Percentiles rank a stretch among this genome's conserved stretches.
These are phyloP conservation scores for Crassisporium funariophilum DNA, from an alignment of 768 basidiomycete genomes.

Conservation along the genomic window DNA sequence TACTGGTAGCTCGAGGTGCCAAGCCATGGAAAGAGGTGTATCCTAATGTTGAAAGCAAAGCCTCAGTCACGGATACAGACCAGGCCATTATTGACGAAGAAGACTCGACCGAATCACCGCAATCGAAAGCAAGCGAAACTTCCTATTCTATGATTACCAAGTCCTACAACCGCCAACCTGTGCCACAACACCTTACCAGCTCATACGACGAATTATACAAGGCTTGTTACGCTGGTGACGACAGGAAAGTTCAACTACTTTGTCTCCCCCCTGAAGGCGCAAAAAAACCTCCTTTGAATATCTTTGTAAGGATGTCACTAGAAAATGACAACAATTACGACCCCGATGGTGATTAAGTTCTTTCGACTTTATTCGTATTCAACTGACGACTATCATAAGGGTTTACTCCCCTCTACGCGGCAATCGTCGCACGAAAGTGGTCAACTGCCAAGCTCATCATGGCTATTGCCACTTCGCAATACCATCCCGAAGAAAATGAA, in stretches of 20 bases:
- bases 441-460: slow-evolving; percentile 60
- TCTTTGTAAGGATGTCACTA: slow-evolving; percentile 38
- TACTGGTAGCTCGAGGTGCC: slow-evolving; percentile 36
- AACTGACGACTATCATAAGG: slow-evolving; percentile 24
- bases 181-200: slow-evolving; percentile 35
- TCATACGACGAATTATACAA: slow-evolving; percentile 58
- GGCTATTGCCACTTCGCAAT: slow-evolving; percentile 58
- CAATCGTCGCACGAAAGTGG: slow-evolving; percentile 53
- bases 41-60: slow-evolving; percentile 25
- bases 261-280: slow-evolving; percentile 48
- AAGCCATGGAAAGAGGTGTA: slow-evolving; percentile 46
- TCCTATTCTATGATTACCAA: slow-evolving; percentile 1
- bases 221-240: slow-evolving; percentile 55
- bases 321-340: slow-evolving; percentile 14
- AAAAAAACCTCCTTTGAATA: slow-evolving; percentile 39
- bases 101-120: background rate
- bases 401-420: slow-evolving; percentile 53
- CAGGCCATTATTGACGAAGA: background rate
- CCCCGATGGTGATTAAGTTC: slow-evolving; percentile 23
- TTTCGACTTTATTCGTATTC: background rate
- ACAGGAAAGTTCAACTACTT: slow-evolving; percentile 49
- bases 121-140: background rate
- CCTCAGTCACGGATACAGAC: background rate
- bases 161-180: slow-evolving; percentile 26
- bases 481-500: slow-evolving; percentile 39